Evolutionary conservation across 1,139 yeast genomes (phyloP), one percentile per base, ranked within the genome.

Genomic region (Yamadazyma kanchanaburiensis): DNA sequence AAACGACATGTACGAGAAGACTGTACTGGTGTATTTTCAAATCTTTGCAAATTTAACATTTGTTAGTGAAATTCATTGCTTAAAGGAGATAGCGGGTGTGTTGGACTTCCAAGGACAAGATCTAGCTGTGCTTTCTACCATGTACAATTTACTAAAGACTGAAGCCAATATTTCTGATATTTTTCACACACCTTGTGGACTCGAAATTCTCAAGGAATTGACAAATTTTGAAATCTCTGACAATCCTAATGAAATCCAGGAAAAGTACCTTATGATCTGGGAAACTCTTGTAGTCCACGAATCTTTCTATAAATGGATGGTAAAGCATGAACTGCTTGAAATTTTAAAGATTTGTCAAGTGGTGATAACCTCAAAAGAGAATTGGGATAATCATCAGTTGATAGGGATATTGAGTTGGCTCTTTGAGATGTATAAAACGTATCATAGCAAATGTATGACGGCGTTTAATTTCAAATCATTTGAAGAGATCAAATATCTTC

Each of bases 321-420:
- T 8, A 49, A 8, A 43, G 48, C 14, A 42, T 49, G 11, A 53
- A 17, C 12, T 13, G 6, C 2, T 9, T 10, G 24, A 31, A 21
- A 12, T 35, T 4, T 22, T 43, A 3, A 30, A 36, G 12, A 26
- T 25, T 4, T 24, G 38, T 12, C 46, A 42, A 22, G 10, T 42
- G 1, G 26, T 37, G 8, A 30, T 42, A 3, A 39, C 81, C 0
- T 68, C 75, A 23, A 67, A 58, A 32, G 71, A 65, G 7, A 58
- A 57, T 17, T 80, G 85, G 84, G 63, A 68, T 33, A 70, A 70
- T 28, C 63, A 62, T 30, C 64, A 77, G 36, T 43, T 77, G 8
- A 65, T 74, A 0, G 70, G 69, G 2, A 58, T 80, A 10, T 54
- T 80, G 31, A 59, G 76, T 0, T 80, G 88, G 87, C 49, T 62